These are phyloP conservation scores for Suillus weaverae DNA, from an alignment of 768 basidiomycete genomes.

Conservation along the genomic window DNA sequence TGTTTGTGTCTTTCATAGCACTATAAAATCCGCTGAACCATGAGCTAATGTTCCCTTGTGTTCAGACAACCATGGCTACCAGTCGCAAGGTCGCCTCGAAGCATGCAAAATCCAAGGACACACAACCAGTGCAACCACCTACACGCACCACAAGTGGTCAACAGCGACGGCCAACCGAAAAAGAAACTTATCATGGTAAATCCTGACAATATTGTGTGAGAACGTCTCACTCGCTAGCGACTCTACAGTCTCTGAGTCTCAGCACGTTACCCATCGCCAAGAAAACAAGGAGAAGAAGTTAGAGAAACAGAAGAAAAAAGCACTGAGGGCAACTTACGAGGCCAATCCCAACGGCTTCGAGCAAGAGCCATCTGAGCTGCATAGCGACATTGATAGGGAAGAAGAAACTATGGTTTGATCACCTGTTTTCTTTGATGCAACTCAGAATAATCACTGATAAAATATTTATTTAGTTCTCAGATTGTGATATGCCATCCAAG, in stretches of 20 bases:
- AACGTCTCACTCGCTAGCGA: background rate
- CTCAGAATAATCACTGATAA: too few relatives aligned
- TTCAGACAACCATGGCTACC: too few relatives aligned
- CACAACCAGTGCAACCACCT: background rate
- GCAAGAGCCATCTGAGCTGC: background rate
- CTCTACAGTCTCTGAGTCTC: background rate
- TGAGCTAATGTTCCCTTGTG: too few relatives aligned
- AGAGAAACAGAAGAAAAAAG: background rate
- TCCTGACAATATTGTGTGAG: background rate
- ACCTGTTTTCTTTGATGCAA: background rate
- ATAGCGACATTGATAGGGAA: constrained; percentile 6
- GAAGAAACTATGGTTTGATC: constrained; percentile 9
- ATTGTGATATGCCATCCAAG: background rate
- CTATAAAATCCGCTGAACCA: too few relatives aligned
- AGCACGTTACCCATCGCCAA: background rate
- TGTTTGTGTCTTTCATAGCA: too few relatives aligned
- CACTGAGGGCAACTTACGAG: background rate
- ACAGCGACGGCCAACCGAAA: constrained; percentile 4
- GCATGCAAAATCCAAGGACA: background rate
- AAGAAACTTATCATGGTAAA: constrained; percentile 9
- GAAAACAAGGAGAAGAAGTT: background rate
- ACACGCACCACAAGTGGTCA: background rate
- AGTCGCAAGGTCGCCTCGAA: too few relatives aligned
- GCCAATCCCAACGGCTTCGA: constrained; percentile 1
- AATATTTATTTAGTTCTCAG: background rate